phyloP scores from a whole-genome alignment of 306 rosid species.

The Rosa chinensis region DNA sequence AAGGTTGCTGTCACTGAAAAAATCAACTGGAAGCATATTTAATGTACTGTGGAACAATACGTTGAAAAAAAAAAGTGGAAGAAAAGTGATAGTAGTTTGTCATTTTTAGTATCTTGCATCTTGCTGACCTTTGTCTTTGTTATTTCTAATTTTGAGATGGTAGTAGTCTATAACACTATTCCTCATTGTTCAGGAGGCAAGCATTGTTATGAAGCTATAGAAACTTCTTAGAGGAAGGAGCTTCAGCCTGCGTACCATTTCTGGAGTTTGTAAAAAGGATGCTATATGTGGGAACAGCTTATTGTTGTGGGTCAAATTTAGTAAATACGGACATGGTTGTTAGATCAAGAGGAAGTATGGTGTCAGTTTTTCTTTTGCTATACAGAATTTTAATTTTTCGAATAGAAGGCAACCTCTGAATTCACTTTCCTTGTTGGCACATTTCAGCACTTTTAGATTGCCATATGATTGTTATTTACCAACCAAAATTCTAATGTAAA shows the following conservation, averaged over 20 bases:
- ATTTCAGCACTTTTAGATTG: background rate
- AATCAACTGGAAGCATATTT: background rate
- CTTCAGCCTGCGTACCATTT: background rate
- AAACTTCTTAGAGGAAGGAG: background rate
- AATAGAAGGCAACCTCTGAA: background rate
- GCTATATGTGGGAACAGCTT: background rate
- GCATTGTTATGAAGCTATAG: background rate
- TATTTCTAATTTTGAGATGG: background rate
- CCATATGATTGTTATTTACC: background rate
- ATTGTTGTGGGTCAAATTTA: background rate
- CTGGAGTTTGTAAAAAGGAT: background rate
- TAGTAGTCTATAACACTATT: background rate
- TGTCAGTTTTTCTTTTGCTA: background rate
- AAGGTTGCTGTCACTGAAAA: background rate
- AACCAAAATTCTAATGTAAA: background rate
- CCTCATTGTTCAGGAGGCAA: background rate
- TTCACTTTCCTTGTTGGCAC: background rate
- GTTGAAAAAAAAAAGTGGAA: background rate
- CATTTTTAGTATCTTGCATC: background rate
- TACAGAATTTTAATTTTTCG: background rate
- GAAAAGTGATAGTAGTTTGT: background rate
- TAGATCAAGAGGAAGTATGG: background rate
- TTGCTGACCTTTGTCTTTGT: background rate
- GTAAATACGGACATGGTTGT: background rate
- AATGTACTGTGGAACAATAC: background rate